phyloP scores from a whole-genome alignment of 805 yeast genomes.

The Ogataea sp. region DNA sequence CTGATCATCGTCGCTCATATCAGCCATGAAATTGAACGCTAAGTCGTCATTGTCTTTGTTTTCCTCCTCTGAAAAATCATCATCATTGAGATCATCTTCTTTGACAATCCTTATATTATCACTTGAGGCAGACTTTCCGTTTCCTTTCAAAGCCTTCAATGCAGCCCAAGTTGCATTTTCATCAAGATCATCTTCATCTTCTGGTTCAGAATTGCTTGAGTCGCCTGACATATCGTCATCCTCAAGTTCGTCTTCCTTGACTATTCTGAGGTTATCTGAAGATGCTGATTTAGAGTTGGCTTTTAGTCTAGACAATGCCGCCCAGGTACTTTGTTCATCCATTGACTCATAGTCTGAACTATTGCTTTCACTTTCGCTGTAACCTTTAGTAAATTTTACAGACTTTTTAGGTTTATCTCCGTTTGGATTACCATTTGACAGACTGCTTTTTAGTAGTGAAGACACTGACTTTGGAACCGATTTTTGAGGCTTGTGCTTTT shows the following conservation, averaged over 20 bases:
- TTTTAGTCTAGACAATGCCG: constrained; percentile 2
- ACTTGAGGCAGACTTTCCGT: constrained; percentile 8
- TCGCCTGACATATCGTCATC: constrained; percentile 5
- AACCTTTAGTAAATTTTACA: constrained; percentile 11
- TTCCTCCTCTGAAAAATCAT: constrained; percentile 15
- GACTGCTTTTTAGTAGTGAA: background rate
- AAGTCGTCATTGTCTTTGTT: constrained; percentile 14
- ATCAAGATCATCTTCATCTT: constrained; percentile 8
- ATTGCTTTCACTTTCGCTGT: constrained; percentile 1
- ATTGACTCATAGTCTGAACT: constrained; percentile 6
- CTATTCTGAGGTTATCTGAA: constrained; percentile 1
- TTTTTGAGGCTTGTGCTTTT: too few relatives aligned
- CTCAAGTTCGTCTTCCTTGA: constrained; percentile 6
- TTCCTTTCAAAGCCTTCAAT: constrained; percentile 17
- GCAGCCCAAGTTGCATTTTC: constrained; percentile 11
- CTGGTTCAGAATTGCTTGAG: constrained; percentile 11
- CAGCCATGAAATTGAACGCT: too few relatives aligned
- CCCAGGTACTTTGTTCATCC: constrained; percentile 15
- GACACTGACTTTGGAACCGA: too few relatives aligned
- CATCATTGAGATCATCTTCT: constrained; percentile 6
- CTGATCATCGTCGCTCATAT: constrained; percentile 22
- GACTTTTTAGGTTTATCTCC: constrained; percentile 18
- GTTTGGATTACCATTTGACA: constrained; percentile 22
- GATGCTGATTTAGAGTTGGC: background rate
- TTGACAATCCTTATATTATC: constrained; percentile 1